Percentiles rank a stretch among this genome's conserved stretches.
Conservation (phyloP, 306 rosid species). For the Mimosa pudica region DNA sequence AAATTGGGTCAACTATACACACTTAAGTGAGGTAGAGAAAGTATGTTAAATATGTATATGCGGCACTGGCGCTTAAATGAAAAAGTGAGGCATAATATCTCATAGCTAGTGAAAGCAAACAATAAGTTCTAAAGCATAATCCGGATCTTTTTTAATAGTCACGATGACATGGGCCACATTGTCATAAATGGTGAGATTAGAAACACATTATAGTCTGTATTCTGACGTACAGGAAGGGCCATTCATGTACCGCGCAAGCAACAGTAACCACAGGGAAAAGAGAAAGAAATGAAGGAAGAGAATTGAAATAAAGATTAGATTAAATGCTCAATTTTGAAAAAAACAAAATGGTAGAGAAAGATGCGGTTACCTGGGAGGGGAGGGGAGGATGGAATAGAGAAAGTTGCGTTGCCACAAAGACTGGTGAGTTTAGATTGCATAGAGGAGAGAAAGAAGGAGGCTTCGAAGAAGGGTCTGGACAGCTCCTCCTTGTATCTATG, state of each 20-base stretch:
- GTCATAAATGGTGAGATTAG: constrained; percentile 8
- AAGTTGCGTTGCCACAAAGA: constrained; percentile 62
- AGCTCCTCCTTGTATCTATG: constrained; percentile 67
- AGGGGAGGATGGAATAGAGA: constrained; percentile 34
- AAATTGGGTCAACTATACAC: neutral
- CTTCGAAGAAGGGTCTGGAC: constrained; percentile 69
- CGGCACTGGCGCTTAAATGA: neutral
- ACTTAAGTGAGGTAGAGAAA: neutral
- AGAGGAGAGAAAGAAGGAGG: constrained; percentile 56
- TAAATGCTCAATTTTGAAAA: neutral
- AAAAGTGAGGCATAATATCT: neutral
- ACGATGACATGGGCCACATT: neutral
- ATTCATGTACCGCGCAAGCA: constrained; percentile 3
- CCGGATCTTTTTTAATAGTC: neutral
- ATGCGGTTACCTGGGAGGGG: constrained; percentile 42
- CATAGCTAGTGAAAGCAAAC: neutral
- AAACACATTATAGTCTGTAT: neutral
- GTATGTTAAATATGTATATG: too few species aligned
- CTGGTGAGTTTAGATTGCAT: constrained; percentile 67
- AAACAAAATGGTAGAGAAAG: neutral
- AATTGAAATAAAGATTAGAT: neutral
- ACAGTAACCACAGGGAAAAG: neutral
- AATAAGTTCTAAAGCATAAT: neutral
- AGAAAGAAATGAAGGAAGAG: neutral
- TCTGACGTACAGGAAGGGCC: constrained; percentile 29